Evolutionary conservation across 768 basidiomycete species (phyloP), one percentile per base, ranked within the genome.

Genomic region (Goffeauzyma gilvescens): DNA sequence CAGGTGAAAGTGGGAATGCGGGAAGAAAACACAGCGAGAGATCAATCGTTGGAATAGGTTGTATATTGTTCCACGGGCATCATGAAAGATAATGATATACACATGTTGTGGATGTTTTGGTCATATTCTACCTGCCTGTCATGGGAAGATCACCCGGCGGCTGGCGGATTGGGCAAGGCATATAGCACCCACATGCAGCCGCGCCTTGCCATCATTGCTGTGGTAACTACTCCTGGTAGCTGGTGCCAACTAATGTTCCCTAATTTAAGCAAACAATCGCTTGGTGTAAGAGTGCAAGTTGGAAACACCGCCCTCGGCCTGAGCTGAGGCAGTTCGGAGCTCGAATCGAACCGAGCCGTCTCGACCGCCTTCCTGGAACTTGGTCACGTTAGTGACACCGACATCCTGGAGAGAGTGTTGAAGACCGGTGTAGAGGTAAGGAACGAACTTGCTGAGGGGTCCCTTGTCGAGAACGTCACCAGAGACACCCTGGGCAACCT

Each of bases 391-490:
- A 58, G 60, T 71, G 23, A 84, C 75, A 20, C 90, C 90, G 43
- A 87, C 71, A 52, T 98, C 90, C 68, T 98, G 90, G 50, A 95
- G 68, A 50, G 84, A 87, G 65, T 95, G 89, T 64, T 95, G 89
- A 28, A 68, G 50, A 49, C 64, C 66, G 26, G 64, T 60, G 51
- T 60, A 60, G 23, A 67, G 49, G 55, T 67, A 67, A 2, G 89
- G 90, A 39, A 96, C 59, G 65, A 96, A 96, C 40, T 81, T 79
- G 67, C 76, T 79, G 52, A 95, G 76, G 48, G 82, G 84, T 5
- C 93, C 93, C 70, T 93, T 95, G 66, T 98, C 90, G 65, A 84
- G 81, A 9, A 96, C 90, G 55, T 95, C 86, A 10, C 90, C 90
- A 10, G 82, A 81, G 7, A 98, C 90, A 47, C 62, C 61, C 52